A percentile compares a stretch with the other conserved stretches of the same genome.
phyloP scores from a whole-genome alignment of 192 early-diverging fungal genomes.

The Mortierella claussenii region DNA sequence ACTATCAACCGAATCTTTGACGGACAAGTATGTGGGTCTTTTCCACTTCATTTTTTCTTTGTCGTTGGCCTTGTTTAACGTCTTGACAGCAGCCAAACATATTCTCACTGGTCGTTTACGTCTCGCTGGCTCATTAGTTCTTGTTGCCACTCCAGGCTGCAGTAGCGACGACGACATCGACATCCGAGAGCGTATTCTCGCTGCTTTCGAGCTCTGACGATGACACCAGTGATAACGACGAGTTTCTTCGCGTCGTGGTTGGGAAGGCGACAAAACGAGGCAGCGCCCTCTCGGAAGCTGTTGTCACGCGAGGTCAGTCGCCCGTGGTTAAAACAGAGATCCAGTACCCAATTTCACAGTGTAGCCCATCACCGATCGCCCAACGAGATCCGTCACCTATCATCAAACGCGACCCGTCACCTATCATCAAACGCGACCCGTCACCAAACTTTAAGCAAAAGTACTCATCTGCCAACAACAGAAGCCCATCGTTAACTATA shows the following conservation, averaged over 20 bases:
- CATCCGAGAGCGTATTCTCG: background rate
- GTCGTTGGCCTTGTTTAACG: background rate
- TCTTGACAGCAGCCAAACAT: no score
- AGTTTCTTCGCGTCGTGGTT: background rate
- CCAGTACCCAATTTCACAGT: no score
- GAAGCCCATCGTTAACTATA: background rate
- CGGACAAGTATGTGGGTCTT: slow-evolving; percentile 17
- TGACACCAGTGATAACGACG: slow-evolving; percentile 1
- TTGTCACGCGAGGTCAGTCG: background rate
- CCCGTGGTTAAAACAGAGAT: no score
- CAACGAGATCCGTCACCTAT: background rate
- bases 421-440: background rate
- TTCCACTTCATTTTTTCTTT: background rate
- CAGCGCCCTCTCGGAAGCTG: no score
- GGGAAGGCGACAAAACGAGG: background rate
- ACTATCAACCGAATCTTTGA: slow-evolving; percentile 49
- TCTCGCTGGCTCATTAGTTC: no score
- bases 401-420: background rate
- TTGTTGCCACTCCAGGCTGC: no score
- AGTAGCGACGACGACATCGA: background rate
- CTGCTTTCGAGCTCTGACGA: slow-evolving; percentile 23
- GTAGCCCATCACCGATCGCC: background rate
- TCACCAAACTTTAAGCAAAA: background rate
- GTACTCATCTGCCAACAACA: no score
- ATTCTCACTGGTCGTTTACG: no score